Conservation (phyloP, 2,329 filamentous ascomycete species). For the Colletotrichum sublineola region DNA sequence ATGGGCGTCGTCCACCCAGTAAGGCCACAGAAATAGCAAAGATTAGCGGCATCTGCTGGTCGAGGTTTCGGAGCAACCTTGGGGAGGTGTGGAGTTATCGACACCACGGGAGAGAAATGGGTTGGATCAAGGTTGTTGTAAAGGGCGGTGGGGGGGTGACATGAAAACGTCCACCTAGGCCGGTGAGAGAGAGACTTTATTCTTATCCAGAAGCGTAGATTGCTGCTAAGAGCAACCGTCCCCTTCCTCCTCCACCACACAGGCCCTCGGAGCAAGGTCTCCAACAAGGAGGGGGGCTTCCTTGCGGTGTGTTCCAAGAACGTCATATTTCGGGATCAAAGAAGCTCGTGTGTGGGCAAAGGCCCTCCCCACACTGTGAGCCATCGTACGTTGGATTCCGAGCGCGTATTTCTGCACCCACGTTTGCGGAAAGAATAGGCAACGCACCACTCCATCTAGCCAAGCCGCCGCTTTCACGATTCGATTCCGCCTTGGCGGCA, state of each 20-base stretch:
- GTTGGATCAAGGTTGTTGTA: not conserved
- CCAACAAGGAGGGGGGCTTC: not conserved
- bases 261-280: not conserved
- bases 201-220: constrained; percentile 7
- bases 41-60: not conserved
- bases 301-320: constrained; percentile 13
- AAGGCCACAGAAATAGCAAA: not conserved
- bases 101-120: not conserved
- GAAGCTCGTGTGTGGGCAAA: not conserved
- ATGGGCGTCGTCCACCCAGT: not conserved
- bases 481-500: too few species aligned
- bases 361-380: not conserved
- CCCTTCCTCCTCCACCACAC: not conserved
- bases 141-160: not conserved
- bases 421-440: constrained; percentile 13
- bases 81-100: not conserved
- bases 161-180: constrained; percentile 25
- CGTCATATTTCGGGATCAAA: constrained; percentile 6
- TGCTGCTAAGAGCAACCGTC: not conserved
- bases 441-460: not conserved
- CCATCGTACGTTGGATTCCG: constrained; percentile 6
- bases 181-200: constrained; percentile 8
- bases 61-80: not conserved
- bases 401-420: not conserved
- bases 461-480: not conserved